Evolutionary conservation across 2,329 filamentous ascomycete genomes (phyloP).

Genomic region (Neurospora sp.): DNA sequence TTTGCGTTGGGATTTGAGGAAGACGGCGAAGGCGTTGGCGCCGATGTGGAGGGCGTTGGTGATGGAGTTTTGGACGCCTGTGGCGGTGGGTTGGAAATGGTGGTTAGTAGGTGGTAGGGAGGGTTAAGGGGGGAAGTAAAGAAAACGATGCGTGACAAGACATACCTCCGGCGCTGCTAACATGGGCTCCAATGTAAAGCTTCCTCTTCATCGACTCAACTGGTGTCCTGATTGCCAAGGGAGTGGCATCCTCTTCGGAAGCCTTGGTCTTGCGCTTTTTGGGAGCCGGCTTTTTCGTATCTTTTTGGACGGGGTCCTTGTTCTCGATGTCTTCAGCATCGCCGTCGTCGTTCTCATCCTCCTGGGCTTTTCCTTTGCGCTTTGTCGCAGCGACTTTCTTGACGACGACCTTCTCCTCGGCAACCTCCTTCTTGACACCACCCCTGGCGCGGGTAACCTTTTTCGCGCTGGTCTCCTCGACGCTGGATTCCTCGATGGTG

Average conservation of each 20-base stretch:
- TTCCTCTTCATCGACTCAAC: constrained; percentile 51
- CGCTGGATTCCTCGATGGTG: not conserved
- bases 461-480: not conserved
- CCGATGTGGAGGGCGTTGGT: constrained; percentile 71
- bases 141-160: not conserved
- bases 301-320: constrained; percentile 10
- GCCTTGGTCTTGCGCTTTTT: constrained; percentile 18
- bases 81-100: not conserved
- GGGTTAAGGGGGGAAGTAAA: not conserved
- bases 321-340: constrained; percentile 14
- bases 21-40: constrained; percentile 87
- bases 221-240: constrained; percentile 59
- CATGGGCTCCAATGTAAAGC: constrained; percentile 87
- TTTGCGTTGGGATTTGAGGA: constrained; percentile 93
- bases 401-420: not conserved
- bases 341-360: constrained; percentile 6
- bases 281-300: constrained; percentile 17
- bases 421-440: not conserved
- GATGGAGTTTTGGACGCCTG: constrained; percentile 83
- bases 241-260: constrained; percentile 37
- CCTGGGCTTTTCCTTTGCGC: not conserved
- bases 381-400: not conserved
- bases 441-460: not conserved
- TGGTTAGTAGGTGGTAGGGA: not conserved
- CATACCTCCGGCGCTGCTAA: constrained; percentile 75